Percentiles rank a stretch among this genome's conserved stretches.
phyloP scores from a whole-genome alignment of 345 rosid genomes.

The Turritis glabra region DNA sequence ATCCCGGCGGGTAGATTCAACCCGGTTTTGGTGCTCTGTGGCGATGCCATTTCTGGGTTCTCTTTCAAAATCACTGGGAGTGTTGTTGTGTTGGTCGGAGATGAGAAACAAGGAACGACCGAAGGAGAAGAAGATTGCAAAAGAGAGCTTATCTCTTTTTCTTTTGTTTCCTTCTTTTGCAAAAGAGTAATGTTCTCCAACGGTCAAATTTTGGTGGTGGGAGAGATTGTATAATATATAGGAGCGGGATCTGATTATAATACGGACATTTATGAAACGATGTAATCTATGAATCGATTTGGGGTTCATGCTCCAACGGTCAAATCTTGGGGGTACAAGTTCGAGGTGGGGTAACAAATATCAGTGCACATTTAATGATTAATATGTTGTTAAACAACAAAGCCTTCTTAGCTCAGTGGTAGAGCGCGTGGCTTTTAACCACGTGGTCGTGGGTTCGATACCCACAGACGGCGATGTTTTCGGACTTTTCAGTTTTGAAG shows the following conservation, averaged over 20 bases:
- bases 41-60: constrained; percentile 59
- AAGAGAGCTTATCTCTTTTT: not conserved
- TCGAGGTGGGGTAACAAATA: no score
- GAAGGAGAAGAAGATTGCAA: constrained; percentile 18
- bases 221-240: not conserved
- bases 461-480: constrained; percentile 67
- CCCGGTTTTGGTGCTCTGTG: constrained; percentile 66
- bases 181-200: constrained; percentile 27
- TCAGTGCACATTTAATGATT: not conserved
- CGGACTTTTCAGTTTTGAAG: not conserved
- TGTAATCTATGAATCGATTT: not conserved
- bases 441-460: constrained; percentile 88
- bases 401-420: constrained; percentile 82
- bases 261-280: constrained; percentile 2
- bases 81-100: not conserved
- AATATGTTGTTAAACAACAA: not conserved
- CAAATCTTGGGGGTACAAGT: not conserved
- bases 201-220: constrained; percentile 31
- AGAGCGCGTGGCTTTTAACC: constrained; percentile 90
- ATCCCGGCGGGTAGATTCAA: constrained; percentile 88
- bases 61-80: not conserved
- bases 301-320: constrained; percentile 23
- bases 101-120: not conserved
- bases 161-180: not conserved
- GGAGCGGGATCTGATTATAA: constrained; percentile 19